Conservation (phyloP, 495 filamentous ascomycete genomes). For the Xylaria longipes region DNA sequence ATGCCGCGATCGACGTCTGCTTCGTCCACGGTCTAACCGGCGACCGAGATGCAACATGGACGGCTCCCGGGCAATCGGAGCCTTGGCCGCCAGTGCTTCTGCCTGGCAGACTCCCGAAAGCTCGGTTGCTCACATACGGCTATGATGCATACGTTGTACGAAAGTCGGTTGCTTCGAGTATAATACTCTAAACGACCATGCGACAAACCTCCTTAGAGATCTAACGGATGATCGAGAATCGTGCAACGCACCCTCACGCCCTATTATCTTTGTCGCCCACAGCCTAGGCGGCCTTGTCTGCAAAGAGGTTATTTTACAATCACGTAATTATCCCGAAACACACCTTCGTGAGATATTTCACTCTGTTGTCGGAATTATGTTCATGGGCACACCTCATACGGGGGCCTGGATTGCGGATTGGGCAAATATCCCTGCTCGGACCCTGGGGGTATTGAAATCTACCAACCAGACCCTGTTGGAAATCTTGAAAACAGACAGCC, state of each 20-base stretch:
- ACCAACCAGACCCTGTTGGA: neutral
- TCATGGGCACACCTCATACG: constrained; percentile 1
- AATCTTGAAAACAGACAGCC: neutral
- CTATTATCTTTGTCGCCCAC: constrained; percentile 51
- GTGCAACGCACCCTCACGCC: constrained; percentile 25
- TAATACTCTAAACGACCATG: neutral
- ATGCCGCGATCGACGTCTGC: neutral
- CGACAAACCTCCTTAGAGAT: neutral
- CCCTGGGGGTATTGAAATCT: neutral
- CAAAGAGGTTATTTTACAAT: constrained; percentile 37
- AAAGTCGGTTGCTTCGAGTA: neutral
- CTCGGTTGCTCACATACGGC: constrained; percentile 6
- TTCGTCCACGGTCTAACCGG: constrained; percentile 17
- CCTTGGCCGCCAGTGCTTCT: neutral
- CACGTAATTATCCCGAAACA: neutral
- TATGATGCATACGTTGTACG: constrained; percentile 10
- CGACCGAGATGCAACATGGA: constrained; percentile 2
- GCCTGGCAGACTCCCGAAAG: neutral
- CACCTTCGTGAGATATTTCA: neutral
- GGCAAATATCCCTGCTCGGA: neutral
- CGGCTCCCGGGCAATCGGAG: neutral
- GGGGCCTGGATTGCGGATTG: constrained; percentile 13
- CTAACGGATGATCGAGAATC: neutral
- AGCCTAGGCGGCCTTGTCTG: constrained; percentile 54
- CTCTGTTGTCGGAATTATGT: neutral